These are phyloP conservation scores for Nothophoma quercina DNA, from an alignment of 2,329 filamentous ascomycete genomes.

Conservation along the genomic window DNA sequence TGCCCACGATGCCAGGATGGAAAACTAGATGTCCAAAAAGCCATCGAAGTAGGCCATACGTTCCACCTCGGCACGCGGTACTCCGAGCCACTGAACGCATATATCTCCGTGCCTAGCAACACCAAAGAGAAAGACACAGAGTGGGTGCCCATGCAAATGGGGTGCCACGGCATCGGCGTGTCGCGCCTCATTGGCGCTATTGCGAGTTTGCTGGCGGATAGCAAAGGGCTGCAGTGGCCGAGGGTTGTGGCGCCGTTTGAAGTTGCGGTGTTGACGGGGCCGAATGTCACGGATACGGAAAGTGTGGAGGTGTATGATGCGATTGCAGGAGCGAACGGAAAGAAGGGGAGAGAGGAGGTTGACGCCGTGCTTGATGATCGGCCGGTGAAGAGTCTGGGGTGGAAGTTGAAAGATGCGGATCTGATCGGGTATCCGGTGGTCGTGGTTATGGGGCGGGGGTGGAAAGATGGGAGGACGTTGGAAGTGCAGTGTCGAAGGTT, in stretches of 20 bases:
- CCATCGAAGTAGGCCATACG: constrained; percentile 92
- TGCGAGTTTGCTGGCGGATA: constrained; percentile 76
- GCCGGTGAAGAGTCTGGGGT: constrained; percentile 68
- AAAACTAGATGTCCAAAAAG: constrained; percentile 69
- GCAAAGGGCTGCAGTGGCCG: constrained; percentile 82
- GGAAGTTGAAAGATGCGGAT: constrained; percentile 92
- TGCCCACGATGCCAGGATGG: constrained; percentile 76
- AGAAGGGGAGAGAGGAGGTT: constrained; percentile 3
- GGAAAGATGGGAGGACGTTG: constrained; percentile 54
- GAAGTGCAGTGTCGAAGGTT: constrained; percentile 83
- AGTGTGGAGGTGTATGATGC: constrained; percentile 69
- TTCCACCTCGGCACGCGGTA: constrained; percentile 94
- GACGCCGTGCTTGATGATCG: constrained; percentile 52
- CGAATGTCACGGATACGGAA: constrained; percentile 55
- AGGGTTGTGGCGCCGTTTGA: constrained; percentile 85
- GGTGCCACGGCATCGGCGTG: constrained; percentile 94
- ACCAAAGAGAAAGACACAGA: constrained; percentile 37
- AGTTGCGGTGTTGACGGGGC: constrained; percentile 68
- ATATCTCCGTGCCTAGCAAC: constrained; percentile 63
- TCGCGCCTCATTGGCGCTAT: constrained; percentile 89
- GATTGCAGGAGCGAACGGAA: constrained; percentile 49
- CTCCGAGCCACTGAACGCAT: constrained; percentile 74
- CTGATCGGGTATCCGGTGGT: constrained; percentile 86
- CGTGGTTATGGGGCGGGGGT: constrained; percentile 71
- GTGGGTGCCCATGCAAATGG: constrained; percentile 79